Evolutionary conservation across 257 asterid species (phyloP), one percentile per base, ranked within the genome.

Genomic region (Plectranthus barbatus): DNA sequence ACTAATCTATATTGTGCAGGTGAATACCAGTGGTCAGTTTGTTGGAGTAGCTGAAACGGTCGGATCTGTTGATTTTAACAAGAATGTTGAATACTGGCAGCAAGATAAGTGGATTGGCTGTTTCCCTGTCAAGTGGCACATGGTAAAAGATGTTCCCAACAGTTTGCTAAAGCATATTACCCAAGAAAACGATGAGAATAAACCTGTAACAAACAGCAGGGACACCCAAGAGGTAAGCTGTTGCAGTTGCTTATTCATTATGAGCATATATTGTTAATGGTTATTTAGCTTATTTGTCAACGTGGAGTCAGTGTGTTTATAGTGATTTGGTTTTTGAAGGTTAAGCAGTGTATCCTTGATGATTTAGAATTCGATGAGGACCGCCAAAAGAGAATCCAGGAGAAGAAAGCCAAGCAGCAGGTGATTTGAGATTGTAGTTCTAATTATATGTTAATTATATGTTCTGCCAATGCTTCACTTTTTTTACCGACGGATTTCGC

Each of bases 71-170:
- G 91, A 88, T 74, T 88, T 85, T 44, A 67, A 83, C 80, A 85
- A 83, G 79, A 88, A 60, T 24, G 79, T 83, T 4, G 91, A 83
- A 69, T 88, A 83, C 66, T 88, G 91, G 94, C 89, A 85, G 81
- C 94, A 76, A 69, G 94, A 88, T 84, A 88, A 81, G 77, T 88
- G 94, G 96, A 78, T 80, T 23, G 91, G 94, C 12, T 85, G 88
- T 71, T 88, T 85, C 77, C 87, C 91, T 14, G 91, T 88, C n/a
- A n/a, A n/a, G n/a, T n/a, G n/a, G n/a, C n/a, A n/a, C n/a, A n/a
- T n/a, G n/a, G n/a, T n/a, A n/a, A 88, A 88, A 75, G 96, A 88
- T 79, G 80, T 88, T 4, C 94, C 96, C 6, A 85, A 83, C 76
- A 83, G 80, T 49, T 69, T 79, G 73, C 77, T 85, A 76, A 80